Percentiles rank a stretch among this genome's conserved stretches.
These are phyloP conservation scores for Suillus subalutaceus DNA, from an alignment of 768 basidiomycete genomes.

Conservation along the genomic window DNA sequence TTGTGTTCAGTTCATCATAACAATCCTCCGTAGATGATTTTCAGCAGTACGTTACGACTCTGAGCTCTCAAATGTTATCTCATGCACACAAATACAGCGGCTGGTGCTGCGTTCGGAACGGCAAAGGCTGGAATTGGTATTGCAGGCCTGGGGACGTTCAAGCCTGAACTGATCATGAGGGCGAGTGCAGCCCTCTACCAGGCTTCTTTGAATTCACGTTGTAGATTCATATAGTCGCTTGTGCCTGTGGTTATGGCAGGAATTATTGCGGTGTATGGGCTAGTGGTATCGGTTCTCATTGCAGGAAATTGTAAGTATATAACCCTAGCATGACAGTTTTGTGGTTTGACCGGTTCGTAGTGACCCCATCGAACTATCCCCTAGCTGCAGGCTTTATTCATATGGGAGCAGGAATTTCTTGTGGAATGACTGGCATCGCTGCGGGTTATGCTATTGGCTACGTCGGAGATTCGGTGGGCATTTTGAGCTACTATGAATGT, in stretches of 20 bases:
- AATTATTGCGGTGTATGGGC: slow-evolving; percentile 96
- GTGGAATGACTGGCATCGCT: slow-evolving; percentile 88
- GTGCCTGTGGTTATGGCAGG: slow-evolving; percentile 99
- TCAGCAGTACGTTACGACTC: slow-evolving; percentile 74
- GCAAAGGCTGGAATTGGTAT: slow-evolving; percentile 98
- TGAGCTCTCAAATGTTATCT: slow-evolving; percentile 8
- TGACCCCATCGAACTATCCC: slow-evolving; percentile 68
- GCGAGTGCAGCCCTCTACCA: slow-evolving; percentile 38
- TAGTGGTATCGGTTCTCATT: slow-evolving; percentile 95
- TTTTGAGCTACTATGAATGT: slow-evolving; percentile 15
- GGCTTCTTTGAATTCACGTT: background rate
- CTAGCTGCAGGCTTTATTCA: slow-evolving; percentile 89
- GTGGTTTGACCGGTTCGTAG: slow-evolving; percentile 40
- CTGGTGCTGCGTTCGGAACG: slow-evolving; percentile 96
- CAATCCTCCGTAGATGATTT: slow-evolving; percentile 74
- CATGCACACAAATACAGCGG: slow-evolving; percentile 50
- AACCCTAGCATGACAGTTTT: slow-evolving; percentile 3
- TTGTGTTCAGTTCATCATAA: slow-evolving; percentile 6
- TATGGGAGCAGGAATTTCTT: slow-evolving; percentile 88
- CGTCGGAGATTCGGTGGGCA: slow-evolving; percentile 87
- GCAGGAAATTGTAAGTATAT: slow-evolving; percentile 58
- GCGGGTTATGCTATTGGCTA: slow-evolving; percentile 95
- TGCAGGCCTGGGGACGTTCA: slow-evolving; percentile 90
- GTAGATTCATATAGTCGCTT: slow-evolving; percentile 65
- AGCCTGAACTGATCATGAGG: slow-evolving; percentile 98